These are phyloP conservation scores for Allomyces arbusculus DNA, from an alignment of 192 early-diverging fungal genomes.

Conservation along the genomic window DNA sequence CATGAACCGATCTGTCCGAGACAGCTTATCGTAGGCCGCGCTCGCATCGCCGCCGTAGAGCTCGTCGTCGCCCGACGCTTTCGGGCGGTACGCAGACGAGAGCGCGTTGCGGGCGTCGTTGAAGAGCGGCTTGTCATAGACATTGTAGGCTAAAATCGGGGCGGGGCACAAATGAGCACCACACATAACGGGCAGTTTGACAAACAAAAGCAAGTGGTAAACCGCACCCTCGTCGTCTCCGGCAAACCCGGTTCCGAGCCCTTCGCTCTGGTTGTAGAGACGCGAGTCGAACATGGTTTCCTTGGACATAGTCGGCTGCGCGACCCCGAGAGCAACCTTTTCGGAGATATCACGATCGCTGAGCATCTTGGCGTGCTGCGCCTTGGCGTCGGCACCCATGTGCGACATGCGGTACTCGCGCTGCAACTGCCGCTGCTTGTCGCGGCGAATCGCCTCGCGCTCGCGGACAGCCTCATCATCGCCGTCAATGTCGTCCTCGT, in stretches of 20 bases:
- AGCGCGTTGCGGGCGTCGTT: conserved; percentile 24
- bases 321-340: conserved; percentile 90
- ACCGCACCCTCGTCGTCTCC: conserved; percentile 42
- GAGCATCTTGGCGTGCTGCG: conserved; percentile 23
- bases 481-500: conserved; percentile 20
- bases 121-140: conserved; percentile 96
- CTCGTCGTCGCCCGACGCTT: conserved; percentile 32
- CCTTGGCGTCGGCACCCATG: conserved; percentile 73
- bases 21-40: conserved; percentile 45
- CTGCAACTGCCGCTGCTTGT: conserved; percentile 65
- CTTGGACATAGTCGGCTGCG: conserved; percentile 67
- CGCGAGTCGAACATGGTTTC: conserved; percentile 89
- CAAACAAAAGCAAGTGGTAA: neutral
- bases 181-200: neutral
- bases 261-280: conserved; percentile 79
- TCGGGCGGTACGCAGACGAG: conserved; percentile 64
- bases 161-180: neutral
- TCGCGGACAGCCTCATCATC: conserved; percentile 44
- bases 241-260: conserved; percentile 67
- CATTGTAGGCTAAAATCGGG: conserved; percentile 39
- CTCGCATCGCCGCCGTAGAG: conserved; percentile 36
- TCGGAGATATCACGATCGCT: conserved; percentile 88
- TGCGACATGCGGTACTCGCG: conserved; percentile 65
- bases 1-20: conserved; percentile 43
- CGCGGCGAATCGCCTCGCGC: conserved; percentile 70